A percentile compares a stretch with the other conserved stretches of the same genome.
phyloP scores from a whole-genome alignment of 2,329 filamentous ascomycete species.

The Pseudocercospora macadamiae region DNA sequence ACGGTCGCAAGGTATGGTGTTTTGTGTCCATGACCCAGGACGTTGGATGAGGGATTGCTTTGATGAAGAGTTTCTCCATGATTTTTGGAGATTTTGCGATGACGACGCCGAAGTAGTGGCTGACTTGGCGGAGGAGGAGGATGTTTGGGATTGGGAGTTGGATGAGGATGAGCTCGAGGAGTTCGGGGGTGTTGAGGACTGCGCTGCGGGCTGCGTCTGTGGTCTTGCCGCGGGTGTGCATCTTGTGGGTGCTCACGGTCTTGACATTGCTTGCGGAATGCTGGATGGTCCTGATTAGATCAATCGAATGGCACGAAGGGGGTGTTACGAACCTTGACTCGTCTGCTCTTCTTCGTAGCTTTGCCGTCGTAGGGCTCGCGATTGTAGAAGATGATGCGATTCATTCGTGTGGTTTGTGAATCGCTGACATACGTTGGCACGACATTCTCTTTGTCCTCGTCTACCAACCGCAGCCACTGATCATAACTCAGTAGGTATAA shows the following conservation, averaged over 20 bases:
- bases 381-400: background rate
- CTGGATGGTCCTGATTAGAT: background rate
- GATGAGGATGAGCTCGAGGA: conserved; percentile 24
- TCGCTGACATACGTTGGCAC: background rate
- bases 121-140: conserved; percentile 27
- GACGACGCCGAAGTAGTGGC: conserved; percentile 18
- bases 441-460: background rate
- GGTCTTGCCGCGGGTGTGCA: conserved; percentile 21
- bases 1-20: background rate
- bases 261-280: background rate
- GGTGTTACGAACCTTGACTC: background rate
- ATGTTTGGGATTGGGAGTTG: conserved; percentile 17
- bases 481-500: background rate
- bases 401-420: background rate
- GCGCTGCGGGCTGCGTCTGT: conserved; percentile 1
- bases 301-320: too few species aligned
- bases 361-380: background rate
- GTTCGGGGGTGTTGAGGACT: conserved; percentile 25
- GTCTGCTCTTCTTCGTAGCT: background rate
- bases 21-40: conserved; percentile 8
- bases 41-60: background rate
- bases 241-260: conserved; percentile 12
- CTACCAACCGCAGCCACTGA: background rate
- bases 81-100: conserved; percentile 8
- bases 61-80: conserved; percentile 10